Conservation (phyloP, 2,329 filamentous ascomycete genomes). For the Trematosphaeria pertusa region DNA sequence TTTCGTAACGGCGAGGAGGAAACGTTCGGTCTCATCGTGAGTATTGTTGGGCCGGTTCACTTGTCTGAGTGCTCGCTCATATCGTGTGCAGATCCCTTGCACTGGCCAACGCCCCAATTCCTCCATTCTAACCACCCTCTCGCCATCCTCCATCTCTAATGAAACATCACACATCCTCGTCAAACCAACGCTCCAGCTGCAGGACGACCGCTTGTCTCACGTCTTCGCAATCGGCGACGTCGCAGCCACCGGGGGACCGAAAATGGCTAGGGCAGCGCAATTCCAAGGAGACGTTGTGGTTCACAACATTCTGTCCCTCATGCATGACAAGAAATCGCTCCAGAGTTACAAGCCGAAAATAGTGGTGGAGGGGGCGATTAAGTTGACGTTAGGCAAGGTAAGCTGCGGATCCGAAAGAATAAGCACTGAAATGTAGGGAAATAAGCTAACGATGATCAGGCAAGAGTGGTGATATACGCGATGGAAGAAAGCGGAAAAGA, state of each 20-base stretch:
- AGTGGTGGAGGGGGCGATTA: slow-evolving; percentile 24
- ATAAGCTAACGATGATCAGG: too few species aligned
- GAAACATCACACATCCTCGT: slow-evolving; percentile 61
- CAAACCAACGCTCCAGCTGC: slow-evolving; percentile 64
- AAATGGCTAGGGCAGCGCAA: slow-evolving; percentile 61
- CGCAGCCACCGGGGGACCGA: slow-evolving; percentile 60
- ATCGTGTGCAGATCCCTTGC: slow-evolving; percentile 60
- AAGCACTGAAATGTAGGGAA: too few species aligned
- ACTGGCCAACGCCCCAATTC: slow-evolving; percentile 67
- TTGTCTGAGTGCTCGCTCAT: background rate
- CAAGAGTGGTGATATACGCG: slow-evolving; percentile 11
- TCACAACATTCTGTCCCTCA: slow-evolving; percentile 61
- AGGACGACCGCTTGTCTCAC: slow-evolving; percentile 55
- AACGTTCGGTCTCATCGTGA: slow-evolving; percentile 59
- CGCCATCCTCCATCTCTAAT: slow-evolving; percentile 53
- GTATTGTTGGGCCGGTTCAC: slow-evolving; percentile 1
- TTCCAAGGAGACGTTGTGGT: slow-evolving; percentile 62
- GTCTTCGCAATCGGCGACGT: slow-evolving; percentile 72
- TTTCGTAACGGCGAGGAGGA: slow-evolving; percentile 56
- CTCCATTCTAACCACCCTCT: slow-evolving; percentile 53
- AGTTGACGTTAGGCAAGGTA: slow-evolving; percentile 28
- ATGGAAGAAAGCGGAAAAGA: slow-evolving; percentile 11
- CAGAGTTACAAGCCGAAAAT: slow-evolving; percentile 17
- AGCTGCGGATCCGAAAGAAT: slow-evolving; percentile 7
- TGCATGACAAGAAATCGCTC: slow-evolving; percentile 32